Evolutionary conservation across 192 early-diverging fungal genomes (phyloP).

Genomic region (Coemansia sp.): DNA sequence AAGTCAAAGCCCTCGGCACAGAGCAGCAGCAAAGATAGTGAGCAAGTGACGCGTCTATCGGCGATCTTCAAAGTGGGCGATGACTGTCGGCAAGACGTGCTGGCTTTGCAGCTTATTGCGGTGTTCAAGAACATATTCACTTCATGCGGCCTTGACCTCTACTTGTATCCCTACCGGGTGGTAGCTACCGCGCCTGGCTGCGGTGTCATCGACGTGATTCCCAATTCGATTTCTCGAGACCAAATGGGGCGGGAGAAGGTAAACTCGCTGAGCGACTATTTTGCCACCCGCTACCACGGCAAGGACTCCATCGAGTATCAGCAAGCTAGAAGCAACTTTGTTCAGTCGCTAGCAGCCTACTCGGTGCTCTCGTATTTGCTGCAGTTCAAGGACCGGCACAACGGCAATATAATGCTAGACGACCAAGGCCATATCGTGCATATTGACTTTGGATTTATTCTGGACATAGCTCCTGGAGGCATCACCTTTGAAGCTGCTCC

Average conservation of each 20-base stretch:
- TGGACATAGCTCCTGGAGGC: conserved; percentile 98
- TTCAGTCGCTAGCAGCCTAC: conserved; percentile 92
- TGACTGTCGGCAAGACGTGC: conserved; percentile 97
- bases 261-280: conserved; percentile 95
- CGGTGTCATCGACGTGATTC: conserved; percentile 98
- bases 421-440: conserved; percentile 94
- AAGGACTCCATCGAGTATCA: conserved; percentile 87
- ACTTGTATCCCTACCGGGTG: conserved; percentile 94
- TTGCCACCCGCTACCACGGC: conserved; percentile 85
- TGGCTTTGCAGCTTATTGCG: conserved; percentile 96
- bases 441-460: conserved; percentile 99
- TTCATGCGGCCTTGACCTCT: conserved; percentile 86
- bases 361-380: conserved; percentile 91
- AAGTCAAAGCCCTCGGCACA: neutral
- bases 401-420: conserved; percentile 99
- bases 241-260: conserved; percentile 98
- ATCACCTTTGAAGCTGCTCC: conserved; percentile 93
- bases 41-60: conserved; percentile 63
- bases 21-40: neutral
- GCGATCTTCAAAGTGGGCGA: conserved; percentile 99
- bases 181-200: conserved; percentile 97
- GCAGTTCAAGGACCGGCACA: conserved; percentile 98
- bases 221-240: conserved; percentile 93
- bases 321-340: conserved; percentile 91
- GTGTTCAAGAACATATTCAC: conserved; percentile 97